Percentiles rank a stretch among this genome's conserved stretches.
These are phyloP conservation scores for Euphorbia celastroides DNA, from an alignment of 441 rosid species.

Conservation along the genomic window DNA sequence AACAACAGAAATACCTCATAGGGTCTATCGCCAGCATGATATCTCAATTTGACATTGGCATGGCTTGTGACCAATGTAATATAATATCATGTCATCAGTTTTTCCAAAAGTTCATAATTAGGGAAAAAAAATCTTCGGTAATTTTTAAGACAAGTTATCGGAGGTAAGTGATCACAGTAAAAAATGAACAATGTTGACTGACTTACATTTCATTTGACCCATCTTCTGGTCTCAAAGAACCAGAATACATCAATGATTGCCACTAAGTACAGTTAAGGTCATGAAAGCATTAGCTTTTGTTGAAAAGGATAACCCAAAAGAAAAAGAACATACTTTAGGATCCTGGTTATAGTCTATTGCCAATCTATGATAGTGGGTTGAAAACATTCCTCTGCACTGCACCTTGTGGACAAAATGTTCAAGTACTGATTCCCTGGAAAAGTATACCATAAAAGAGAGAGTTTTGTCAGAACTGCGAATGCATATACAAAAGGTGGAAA, in stretches of 20 bases:
- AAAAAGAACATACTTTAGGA: slow-evolving; percentile 46
- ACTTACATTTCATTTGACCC: neutral
- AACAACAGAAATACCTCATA: neutral
- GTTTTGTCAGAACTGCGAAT: slow-evolving; percentile 23
- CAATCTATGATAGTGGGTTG: slow-evolving; percentile 92
- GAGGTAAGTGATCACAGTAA: neutral
- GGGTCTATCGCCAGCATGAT: neutral
- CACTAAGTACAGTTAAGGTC: neutral
- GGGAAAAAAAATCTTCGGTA: neutral
- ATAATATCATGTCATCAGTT: neutral
- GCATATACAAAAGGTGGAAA: neutral
- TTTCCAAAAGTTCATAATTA: neutral
- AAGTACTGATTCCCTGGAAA: slow-evolving; percentile 82
- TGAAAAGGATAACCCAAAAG: neutral
- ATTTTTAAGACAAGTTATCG: neutral
- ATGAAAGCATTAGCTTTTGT: neutral
- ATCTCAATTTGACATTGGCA: neutral
- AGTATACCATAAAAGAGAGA: slow-evolving; percentile 17
- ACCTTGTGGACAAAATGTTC: slow-evolving; percentile 80
- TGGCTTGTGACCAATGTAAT: neutral
- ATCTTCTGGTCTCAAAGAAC: neutral
- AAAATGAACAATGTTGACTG: neutral
- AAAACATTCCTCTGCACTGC: slow-evolving; percentile 90
- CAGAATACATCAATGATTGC: neutral
- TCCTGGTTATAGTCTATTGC: slow-evolving; percentile 66